A percentile compares a stretch with the other conserved stretches of the same genome.
Conservation (phyloP, 2,329 filamentous ascomycete species). For the Colletotrichum agaves region DNA sequence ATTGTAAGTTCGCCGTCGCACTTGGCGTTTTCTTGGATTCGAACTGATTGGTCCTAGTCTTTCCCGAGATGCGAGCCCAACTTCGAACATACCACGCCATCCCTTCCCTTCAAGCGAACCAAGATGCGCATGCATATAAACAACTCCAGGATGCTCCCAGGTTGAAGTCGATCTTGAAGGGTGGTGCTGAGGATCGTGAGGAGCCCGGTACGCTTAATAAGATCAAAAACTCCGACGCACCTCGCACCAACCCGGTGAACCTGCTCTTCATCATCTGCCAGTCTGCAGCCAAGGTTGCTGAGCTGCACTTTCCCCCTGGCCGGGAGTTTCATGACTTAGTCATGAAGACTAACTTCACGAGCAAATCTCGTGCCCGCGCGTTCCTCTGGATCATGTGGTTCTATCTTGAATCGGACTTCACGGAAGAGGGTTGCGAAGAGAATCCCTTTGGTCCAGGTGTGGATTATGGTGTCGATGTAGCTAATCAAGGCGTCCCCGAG, state of each 20-base stretch:
- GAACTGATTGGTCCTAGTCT: slow-evolving; percentile 70
- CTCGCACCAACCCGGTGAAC: slow-evolving; percentile 95
- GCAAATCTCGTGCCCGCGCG: slow-evolving; percentile 82
- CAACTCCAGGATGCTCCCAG: slow-evolving; percentile 96
- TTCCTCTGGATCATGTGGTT: slow-evolving; percentile 99
- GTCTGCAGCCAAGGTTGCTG: slow-evolving; percentile 89
- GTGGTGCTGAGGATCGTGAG: slow-evolving; percentile 87
- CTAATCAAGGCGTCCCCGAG: slow-evolving; percentile 75
- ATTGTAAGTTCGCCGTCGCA: slow-evolving; percentile 73
- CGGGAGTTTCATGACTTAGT: slow-evolving; percentile 96
- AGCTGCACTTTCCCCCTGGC: slow-evolving; percentile 86
- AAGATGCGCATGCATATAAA: slow-evolving; percentile 96
- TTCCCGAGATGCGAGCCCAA: slow-evolving; percentile 98
- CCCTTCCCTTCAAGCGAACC: slow-evolving; percentile 91
- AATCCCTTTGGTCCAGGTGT: slow-evolving; percentile 88
- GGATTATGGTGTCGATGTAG: slow-evolving; percentile 71
- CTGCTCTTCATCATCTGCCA: slow-evolving; percentile 95
- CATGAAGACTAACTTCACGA: slow-evolving; percentile 88
- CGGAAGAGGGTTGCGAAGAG: slow-evolving; percentile 83
- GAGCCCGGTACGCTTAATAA: slow-evolving; percentile 88
- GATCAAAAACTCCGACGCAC: slow-evolving; percentile 73
- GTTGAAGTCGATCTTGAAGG: slow-evolving; percentile 96
- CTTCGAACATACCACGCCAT: slow-evolving; percentile 98
- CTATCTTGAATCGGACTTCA: slow-evolving; percentile 96
- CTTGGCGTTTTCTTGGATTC: slow-evolving; percentile 15